Base-by-base conservation (phyloP, 2,329 filamentous ascomycete species). In the Colletotrichum simmondsii region DNA sequence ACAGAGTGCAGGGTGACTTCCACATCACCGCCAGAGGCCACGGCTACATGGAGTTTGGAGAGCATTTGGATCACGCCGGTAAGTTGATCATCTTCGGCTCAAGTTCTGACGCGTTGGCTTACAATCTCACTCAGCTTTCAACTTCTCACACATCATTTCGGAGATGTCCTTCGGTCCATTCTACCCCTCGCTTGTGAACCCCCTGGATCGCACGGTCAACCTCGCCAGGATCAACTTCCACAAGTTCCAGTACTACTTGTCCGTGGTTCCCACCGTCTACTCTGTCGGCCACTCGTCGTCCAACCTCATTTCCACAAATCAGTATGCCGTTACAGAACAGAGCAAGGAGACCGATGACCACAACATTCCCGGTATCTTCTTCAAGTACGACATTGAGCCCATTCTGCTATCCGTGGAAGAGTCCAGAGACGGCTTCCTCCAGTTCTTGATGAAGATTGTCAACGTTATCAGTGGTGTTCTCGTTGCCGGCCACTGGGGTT, bases 301-400 rank as follows among this genome's bases (percentile, higher is more conserved):
- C 37, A 89, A 90, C 78, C 92, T 91, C 66, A 91, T 99, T 80
- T 91, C 93, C 83, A 98, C 97, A 19, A 99, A 99, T 87, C 97
- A 99, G 83, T 99, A 99, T 86, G 97, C 96, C 73, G 97, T 98
- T 0, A 98, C 95, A 0, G 94, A 95, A 80, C 95, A 98, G 86
- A 93, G 90, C 77, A 90, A 92, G 78, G 85, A 87, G 46, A 89
- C 97, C 54, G 86, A 87, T 67, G 93, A 97, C 78, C 91, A 87
- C 77, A 85, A 86, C 71, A 90, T 98, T 1, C 97, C 97, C 0
- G 97, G 97, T 37, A 91, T 99, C 74, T 99, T 98, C 81, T 94
- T 99, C 89, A 99, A 98, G 86, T 99, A 97, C 85, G 96, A 98
- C 81, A 98, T 99, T 77, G 97, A 99, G 87, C 97, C 97, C 1